Percentiles rank a stretch among this genome's conserved stretches.
Evolutionary conservation across 257 asterid species (phyloP).

Genomic region (Gardenia jasminoides): DNA sequence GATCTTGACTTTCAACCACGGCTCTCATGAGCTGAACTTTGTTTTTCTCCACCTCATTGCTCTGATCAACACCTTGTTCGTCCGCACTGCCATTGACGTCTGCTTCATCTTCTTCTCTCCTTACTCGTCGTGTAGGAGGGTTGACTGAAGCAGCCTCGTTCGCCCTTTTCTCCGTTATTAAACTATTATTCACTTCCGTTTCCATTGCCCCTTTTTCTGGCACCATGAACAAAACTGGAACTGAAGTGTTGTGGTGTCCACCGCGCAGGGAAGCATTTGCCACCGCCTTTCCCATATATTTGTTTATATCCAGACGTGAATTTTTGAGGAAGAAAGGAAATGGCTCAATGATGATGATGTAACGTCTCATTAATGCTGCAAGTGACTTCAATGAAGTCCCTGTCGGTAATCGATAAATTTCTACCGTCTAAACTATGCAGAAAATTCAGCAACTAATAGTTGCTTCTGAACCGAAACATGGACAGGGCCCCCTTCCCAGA

Average conservation of each 20-base stretch:
- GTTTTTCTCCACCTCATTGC: constrained; percentile 15
- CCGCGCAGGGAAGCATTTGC: not conserved
- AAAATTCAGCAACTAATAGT: no score
- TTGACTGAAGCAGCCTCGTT: not conserved
- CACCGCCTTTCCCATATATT: not conserved
- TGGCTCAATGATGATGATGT: not conserved
- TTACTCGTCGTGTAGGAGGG: not conserved
- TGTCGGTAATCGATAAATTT: not conserved
- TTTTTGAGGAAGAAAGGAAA: not conserved
- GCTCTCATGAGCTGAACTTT: constrained; percentile 47
- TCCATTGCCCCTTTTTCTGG: not conserved
- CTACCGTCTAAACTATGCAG: no score
- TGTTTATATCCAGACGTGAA: not conserved
- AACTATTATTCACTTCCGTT: not conserved
- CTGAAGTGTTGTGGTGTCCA: not conserved
- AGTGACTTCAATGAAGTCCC: not conserved
- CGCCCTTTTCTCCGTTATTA: constrained; percentile 5
- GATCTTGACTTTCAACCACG: constrained; percentile 47
- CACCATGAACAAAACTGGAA: not conserved
- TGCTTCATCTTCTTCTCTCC: not conserved
- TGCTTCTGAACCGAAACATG: no score
- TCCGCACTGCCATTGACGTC: not conserved
- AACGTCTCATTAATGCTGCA: not conserved
- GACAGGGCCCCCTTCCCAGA: no score
- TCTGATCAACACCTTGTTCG: not conserved